These are phyloP conservation scores for Mycena vulgaris DNA, from an alignment of 768 basidiomycete species.

Conservation along the genomic window DNA sequence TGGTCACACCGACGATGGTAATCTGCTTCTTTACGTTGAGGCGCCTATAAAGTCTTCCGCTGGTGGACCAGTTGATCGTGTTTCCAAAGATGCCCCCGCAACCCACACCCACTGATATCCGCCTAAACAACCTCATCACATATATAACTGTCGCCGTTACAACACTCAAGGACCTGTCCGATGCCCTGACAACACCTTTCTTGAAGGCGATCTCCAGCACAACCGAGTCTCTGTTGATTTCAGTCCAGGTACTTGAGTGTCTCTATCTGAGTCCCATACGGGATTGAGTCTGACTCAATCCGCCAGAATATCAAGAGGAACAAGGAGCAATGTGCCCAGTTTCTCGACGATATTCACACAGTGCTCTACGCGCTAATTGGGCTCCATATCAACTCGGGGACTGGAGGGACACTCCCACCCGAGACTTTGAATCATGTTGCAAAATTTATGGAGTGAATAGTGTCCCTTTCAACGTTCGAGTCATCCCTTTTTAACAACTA, in stretches of 20 bases:
- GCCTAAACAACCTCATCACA: background rate
- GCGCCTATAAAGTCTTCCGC: too few relatives aligned
- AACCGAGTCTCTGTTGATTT: background rate
- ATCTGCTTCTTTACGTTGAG: too few relatives aligned
- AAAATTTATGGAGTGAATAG: conserved; percentile 1
- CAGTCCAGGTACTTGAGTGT: background rate
- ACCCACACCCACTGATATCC: background rate
- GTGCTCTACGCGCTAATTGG: background rate
- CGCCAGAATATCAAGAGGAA: conserved; percentile 9
- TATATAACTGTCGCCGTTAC: background rate
- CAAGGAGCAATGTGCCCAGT: background rate
- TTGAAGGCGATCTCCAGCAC: background rate
- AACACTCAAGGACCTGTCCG: background rate
- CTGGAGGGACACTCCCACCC: background rate
- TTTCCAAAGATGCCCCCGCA: too few relatives aligned
- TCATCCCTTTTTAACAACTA: too few relatives aligned
- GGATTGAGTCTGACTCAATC: background rate
- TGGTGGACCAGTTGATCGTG: too few relatives aligned
- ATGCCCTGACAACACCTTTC: background rate
- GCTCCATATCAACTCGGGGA: background rate
- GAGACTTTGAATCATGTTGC: background rate
- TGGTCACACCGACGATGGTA: too few relatives aligned
- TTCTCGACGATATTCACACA: background rate
- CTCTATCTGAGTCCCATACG: too few relatives aligned
- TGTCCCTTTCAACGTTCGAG: background rate